A percentile compares a stretch with the other conserved stretches of the same genome.
Conservation (phyloP, 768 basidiomycete genomes). For the Plicaturopsis crispa region DNA sequence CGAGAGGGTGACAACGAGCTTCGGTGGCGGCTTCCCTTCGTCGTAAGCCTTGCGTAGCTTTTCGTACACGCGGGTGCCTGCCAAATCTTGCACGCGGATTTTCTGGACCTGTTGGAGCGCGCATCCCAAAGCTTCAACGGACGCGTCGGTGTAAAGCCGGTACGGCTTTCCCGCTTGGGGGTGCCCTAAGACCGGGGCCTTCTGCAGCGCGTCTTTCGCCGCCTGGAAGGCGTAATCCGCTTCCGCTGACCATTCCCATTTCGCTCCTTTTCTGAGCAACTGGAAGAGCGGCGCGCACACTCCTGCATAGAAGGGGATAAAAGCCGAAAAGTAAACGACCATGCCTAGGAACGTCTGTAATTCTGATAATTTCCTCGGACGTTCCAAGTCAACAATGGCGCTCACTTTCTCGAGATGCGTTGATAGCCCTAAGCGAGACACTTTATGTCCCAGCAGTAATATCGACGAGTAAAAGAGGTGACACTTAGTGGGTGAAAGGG, state of each 20-base stretch:
- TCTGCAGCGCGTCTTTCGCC: constrained; percentile 19
- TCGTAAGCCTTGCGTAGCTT: constrained; percentile 13
- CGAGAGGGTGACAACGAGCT: constrained; percentile 10
- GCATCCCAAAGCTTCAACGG: constrained; percentile 18
- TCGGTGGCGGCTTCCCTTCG: constrained; percentile 12
- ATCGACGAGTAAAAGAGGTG: too few relatives aligned
- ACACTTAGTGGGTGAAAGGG: too few relatives aligned
- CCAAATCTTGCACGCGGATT: constrained; percentile 17
- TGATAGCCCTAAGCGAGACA: too few relatives aligned
- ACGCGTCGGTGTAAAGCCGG: constrained; percentile 27
- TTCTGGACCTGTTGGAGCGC: constrained; percentile 27
- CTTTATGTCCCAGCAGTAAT: constrained; percentile 14
- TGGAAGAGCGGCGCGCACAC: constrained; percentile 25
- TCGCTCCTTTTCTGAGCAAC: constrained; percentile 19
- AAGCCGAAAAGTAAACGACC: constrained; percentile 29
- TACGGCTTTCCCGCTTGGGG: constrained; percentile 21
- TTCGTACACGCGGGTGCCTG: constrained; percentile 20
- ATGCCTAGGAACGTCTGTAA: constrained; percentile 28
- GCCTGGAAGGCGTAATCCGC: constrained; percentile 20
- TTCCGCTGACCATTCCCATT: constrained; percentile 15
- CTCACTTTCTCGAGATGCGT: too few relatives aligned
- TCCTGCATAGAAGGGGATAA: constrained; percentile 26
- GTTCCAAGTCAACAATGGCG: constrained; percentile 10
- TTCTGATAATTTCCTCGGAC: constrained; percentile 16
- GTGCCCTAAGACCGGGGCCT: constrained; percentile 26